Evolutionary conservation across 306 rosid genomes (phyloP), one percentile per base, ranked within the genome.

Genomic region (Citrullus amarus): DNA sequence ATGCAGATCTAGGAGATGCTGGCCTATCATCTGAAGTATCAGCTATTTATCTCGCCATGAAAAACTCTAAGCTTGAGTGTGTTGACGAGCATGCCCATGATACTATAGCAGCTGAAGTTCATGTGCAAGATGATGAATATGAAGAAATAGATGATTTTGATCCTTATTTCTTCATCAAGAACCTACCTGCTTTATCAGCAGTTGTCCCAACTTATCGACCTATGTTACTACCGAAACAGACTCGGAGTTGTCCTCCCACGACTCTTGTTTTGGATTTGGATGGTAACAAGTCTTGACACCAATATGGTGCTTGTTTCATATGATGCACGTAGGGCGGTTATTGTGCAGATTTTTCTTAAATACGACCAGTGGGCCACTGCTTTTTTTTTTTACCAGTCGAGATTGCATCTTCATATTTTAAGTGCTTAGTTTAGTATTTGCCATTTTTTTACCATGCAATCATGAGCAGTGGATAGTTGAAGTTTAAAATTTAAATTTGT

Each of bases 181-280:
- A 91, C 82, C 88, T 96, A 78, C 99, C 99, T 15, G 97, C 88
- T 76, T 88, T 96, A 82, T 87, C 93, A 59, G 79, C 89, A 0
- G 97, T 96, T 60, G 99, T 96, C 83, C 99, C 99, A 60, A 93
- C 97, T 73, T 93, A 88, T 84, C 94, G 99, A 81, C 91, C 82
- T 11, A 54, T 91, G 87, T 87, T 96, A 83, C 89, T 96, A 74
- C 99, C 99, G 59, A 96, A 90, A 85, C 97, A 96, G 85, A 96
- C 99, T 38, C 92, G 99, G 87, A 93, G 99, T 83, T 96, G 99
- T 74, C 98, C 99, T 58, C 87, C 97, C 46, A 96, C 90, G 39
- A 88, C 93, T 77, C 99, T 96, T 74, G 98, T 92, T 81, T 88
- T 96, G 84, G 99, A 96, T 85, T 91, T 96, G 87, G 99, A 96